Base-by-base conservation (phyloP, 495 filamentous ascomycete genomes). In the Massariosphaeria phaeospora region DNA sequence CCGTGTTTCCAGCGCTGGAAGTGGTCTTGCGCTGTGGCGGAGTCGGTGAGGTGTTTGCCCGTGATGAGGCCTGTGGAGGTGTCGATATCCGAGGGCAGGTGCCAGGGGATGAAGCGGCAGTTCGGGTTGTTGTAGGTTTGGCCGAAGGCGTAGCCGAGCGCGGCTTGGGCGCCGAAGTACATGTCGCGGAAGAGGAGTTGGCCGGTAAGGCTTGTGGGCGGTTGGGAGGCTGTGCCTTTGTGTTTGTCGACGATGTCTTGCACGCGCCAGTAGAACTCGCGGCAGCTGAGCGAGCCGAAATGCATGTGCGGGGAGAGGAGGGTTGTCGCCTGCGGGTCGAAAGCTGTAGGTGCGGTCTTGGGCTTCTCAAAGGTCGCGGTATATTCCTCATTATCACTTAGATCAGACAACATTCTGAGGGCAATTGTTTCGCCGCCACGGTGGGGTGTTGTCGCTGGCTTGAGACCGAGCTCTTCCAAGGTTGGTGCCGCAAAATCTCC, bases 161-260 rank as follows among this genome's bases (percentile, higher is more conserved):
- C 72, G 1, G 83, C 80, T 63, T 88, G 84, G 0, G 84, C 84
- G 27, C 72, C 84, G 52, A 88, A 86, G 68, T 86, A 88, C 84
- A 87, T 88, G 51, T 88, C 84, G 0, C 84, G 73, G 63, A 88
- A 88, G 0, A 85, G 72, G 1, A 87, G 69, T 59, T 88, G 84
- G 12, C 84, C 84, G 2, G 76, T 80, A 2, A 88, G 66, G 44
- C 79, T 84, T 1, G 76, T 79, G 0, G 84, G 84, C 0, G 80
- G 75, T 9, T 71, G 62, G 1, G 78, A 74, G 5, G 72, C 74
- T 38, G 69, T 64, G 36, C 74, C 70, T 8, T 70, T 71, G 41
- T 72, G 69, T 27, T 70, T 64, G 13, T 73, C 63, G 8, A 84
- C 69, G 23, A 79, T 70, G 12, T 73, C 76, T 57, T 81, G 77